phyloP scores from a whole-genome alignment of 23 red algal species.

The Cyanidiococcus yangmingshanensis region DNA sequence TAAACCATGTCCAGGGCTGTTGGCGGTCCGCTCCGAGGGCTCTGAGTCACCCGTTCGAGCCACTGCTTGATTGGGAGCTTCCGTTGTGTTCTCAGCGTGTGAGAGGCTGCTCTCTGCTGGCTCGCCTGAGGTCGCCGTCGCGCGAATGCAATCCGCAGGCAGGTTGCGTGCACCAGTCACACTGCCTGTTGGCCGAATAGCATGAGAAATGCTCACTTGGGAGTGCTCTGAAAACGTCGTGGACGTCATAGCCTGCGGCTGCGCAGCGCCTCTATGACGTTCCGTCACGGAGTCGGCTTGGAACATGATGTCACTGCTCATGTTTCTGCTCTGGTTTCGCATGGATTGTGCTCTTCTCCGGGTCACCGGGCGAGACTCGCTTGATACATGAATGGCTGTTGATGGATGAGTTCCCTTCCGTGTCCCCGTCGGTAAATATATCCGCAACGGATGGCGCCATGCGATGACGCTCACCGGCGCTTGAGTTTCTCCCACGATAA shows the following conservation, averaged over 20 bases:
- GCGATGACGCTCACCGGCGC: too few species aligned
- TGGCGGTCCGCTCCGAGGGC: too few species aligned
- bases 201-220: slow-evolving; percentile 8
- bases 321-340: not conserved
- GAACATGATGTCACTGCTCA: not conserved
- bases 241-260: not conserved
- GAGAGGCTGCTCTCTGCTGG: not conserved
- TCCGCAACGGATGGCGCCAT: too few species aligned
- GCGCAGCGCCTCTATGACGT: not conserved
- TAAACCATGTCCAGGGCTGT: too few species aligned
- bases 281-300: not conserved
- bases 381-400: too few species aligned
- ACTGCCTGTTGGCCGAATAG: not conserved
- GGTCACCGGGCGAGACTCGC: not conserved
- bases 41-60: too few species aligned
- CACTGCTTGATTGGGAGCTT: too few species aligned
- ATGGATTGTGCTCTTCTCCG: not conserved
- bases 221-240: slow-evolving; percentile 13
- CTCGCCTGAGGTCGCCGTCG: not conserved
- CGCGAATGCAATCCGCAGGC: not conserved
- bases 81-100: not conserved
- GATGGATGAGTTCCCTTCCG: too few species aligned
- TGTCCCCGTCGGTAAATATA: too few species aligned
- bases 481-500: too few species aligned
- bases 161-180: not conserved